Base-by-base conservation (phyloP, 352 stramenopile genomes). In the Pilasporangium apinafurcum region DNA sequence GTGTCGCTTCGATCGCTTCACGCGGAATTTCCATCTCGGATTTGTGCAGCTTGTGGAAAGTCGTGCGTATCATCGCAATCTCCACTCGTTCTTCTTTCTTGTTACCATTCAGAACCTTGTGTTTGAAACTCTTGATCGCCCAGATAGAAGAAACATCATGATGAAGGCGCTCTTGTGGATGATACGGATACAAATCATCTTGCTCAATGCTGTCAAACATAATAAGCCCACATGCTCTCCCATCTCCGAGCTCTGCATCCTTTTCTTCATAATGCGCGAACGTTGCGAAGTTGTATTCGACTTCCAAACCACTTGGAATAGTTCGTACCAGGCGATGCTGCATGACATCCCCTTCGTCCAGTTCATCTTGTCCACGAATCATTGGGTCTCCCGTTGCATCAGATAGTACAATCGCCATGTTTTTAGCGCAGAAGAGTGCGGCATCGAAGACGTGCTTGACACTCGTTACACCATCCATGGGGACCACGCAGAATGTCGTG, bases 361-460 rank as follows among this genome's bases (percentile, higher is more conserved):
- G 56, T 40, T 72, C 57, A 22, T 70, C 66, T 37, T 68, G 54
- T 22, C 73, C 61, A 14, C 65, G 38, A 13, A 73, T 38, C 7
- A 53, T 74, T 3, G 74, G 62, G 14, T 70, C 51, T 1, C 52
- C 56, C 62, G 5, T n/a, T n/a, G n/a, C n/a, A n/a, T 81, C 71
- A 3, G 65, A 73, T 17, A 84, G 68, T 3, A 52, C 66, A 34
- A 84, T 81, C 39, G 80, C 65, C 62, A 83, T 71, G 25, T 74
- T 76, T 10, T 59, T 30, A 44, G 72, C 62, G 48, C 65, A 80
- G 26, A 60, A 76, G 13, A 64, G 47, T 5, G 75, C 41, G 20
- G 66, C 65, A 9, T 84, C 71, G 24, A 65, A 84, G 16, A 78
- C 68, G 25, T 80, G 53, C 16, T 62, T 62, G 22, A 81, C 53